phyloP scores from a whole-genome alignment of 441 rosid species.

The Populus hybrid region DNA sequence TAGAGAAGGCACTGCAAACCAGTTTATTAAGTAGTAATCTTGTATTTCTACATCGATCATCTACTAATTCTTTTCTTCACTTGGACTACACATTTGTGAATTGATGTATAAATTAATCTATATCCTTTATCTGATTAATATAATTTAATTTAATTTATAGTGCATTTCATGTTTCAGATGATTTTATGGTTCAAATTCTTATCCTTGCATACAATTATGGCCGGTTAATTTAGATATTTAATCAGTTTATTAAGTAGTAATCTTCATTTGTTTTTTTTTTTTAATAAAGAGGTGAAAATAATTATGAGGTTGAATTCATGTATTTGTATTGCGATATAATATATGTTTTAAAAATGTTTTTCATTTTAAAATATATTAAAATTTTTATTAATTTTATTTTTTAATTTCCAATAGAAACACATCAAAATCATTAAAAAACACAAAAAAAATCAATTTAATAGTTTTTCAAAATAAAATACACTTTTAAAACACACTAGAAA shows the following conservation, averaged over 20 bases:
- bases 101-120: background rate
- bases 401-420: no score
- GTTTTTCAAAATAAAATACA: no score
- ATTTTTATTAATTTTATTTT: no score
- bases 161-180: no score
- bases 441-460: no score
- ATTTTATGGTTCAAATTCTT: background rate
- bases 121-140: background rate
- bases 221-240: background rate
- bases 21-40: background rate
- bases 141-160: no score
- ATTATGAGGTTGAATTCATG: background rate
- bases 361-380: no score
- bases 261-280: background rate
- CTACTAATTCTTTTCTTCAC: constrained; percentile 28
- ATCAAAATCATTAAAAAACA: no score
- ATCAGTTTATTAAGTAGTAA: background rate
- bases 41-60: background rate
- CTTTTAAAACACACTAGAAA: no score
- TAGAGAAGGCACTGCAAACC: no score
- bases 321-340: no score
- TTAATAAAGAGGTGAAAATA: background rate
- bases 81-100: constrained; percentile 24
- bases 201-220: background rate
- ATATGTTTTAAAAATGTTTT: no score